Conservation (phyloP, 2,329 filamentous ascomycete genomes). For the Fusarium piperis region DNA sequence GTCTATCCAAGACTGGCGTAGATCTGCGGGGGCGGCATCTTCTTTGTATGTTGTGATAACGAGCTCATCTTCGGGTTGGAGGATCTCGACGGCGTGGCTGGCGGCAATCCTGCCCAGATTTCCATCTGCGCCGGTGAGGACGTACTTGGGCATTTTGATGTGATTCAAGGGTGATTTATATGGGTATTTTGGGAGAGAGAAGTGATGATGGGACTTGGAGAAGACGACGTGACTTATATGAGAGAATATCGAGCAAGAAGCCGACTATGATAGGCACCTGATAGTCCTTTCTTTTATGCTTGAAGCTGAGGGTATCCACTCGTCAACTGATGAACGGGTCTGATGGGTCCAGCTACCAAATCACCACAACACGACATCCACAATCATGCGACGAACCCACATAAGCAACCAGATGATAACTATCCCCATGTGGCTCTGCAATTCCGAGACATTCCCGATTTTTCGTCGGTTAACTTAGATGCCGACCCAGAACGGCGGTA, state of each 20-base stretch:
- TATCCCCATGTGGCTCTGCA: constrained; percentile 7
- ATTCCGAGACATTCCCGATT: constrained; percentile 21
- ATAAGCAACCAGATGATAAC: constrained; percentile 8
- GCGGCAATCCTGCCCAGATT: constrained; percentile 38
- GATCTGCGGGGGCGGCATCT: constrained; percentile 25
- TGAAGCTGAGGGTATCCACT: background rate
- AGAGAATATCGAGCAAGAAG: background rate
- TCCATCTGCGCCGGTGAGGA: constrained; percentile 39
- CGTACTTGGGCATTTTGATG: constrained; percentile 35
- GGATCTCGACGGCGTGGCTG: constrained; percentile 34
- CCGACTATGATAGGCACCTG: no score
- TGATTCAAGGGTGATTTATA: background rate
- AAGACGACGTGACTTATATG: background rate
- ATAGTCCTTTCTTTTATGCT: background rate
- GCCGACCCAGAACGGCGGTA: constrained; percentile 25
- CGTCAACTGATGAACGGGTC: constrained; percentile 2
- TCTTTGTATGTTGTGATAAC: constrained; percentile 37
- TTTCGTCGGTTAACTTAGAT: constrained; percentile 8
- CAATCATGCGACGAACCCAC: background rate
- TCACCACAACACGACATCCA: background rate
- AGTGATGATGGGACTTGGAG: background rate
- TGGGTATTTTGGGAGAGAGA: background rate
- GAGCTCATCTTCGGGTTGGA: constrained; percentile 34
- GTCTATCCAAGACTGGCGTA: constrained; percentile 29
- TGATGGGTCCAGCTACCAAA: background rate